Percentiles rank a stretch among this genome's conserved stretches.
Conservation (phyloP, 2,329 filamentous ascomycete genomes). For the Microdochium paspali region DNA sequence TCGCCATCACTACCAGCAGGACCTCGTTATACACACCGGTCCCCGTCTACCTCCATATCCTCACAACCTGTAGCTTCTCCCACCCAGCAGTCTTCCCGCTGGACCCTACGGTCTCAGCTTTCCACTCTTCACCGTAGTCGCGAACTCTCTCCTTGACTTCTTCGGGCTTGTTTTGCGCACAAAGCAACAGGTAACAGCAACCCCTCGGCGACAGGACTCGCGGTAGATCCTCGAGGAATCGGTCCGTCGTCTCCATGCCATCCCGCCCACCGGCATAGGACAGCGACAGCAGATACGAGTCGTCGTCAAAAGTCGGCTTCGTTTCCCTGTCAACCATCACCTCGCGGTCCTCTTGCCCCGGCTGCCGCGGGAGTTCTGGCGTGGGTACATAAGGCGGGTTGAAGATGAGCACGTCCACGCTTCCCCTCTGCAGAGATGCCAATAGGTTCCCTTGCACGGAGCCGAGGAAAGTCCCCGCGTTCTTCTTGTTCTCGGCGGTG, state of each 20-base stretch:
- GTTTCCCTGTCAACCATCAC: constrained; percentile 12
- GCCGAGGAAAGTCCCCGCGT: constrained; percentile 48
- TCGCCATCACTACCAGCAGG: too few relatives aligned
- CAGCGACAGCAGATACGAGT: constrained; percentile 74
- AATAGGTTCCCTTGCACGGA: constrained; percentile 63
- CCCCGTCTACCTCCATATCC: constrained; percentile 57
- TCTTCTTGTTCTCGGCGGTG: constrained; percentile 19
- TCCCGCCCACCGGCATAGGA: constrained; percentile 83
- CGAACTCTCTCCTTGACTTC: constrained; percentile 57
- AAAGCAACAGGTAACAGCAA: constrained; percentile 82
- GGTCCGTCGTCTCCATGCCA: constrained; percentile 89
- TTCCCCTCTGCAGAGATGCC: constrained; percentile 43
- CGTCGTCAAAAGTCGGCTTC: constrained; percentile 54
- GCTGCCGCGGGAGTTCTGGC: constrained; percentile 52
- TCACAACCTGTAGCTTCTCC: constrained; percentile 86
- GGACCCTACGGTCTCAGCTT: constrained; percentile 64
- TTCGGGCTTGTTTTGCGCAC: constrained; percentile 80
- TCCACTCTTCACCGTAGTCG: constrained; percentile 51
- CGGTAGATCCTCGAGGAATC: constrained; percentile 63
- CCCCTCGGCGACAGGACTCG: constrained; percentile 54
- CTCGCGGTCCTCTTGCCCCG: constrained; percentile 18
- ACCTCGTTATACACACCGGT: too few relatives aligned
- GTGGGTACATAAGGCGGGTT: constrained; percentile 97
- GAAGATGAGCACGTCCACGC: constrained; percentile 81
- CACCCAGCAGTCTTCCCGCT: constrained; percentile 87